Evolutionary conservation across 2,329 filamentous ascomycete genomes (phyloP).

Genomic region (Didymellaceae sp.): DNA sequence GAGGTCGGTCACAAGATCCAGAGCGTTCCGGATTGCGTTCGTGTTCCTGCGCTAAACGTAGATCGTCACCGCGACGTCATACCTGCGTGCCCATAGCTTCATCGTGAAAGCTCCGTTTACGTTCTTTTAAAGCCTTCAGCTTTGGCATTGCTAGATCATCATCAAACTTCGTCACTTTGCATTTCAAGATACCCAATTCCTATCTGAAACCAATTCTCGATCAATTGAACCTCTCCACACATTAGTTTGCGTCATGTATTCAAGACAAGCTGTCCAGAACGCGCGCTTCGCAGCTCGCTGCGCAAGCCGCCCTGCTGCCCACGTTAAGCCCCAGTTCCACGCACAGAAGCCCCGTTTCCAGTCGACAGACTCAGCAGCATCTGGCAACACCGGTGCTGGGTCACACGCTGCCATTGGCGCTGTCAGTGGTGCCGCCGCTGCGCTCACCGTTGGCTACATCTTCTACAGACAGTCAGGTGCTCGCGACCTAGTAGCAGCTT

Average conservation of each 20-base stretch:
- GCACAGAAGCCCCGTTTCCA: slow-evolving; percentile 42
- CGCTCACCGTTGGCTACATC: slow-evolving; percentile 56
- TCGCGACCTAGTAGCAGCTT: slow-evolving; percentile 56
- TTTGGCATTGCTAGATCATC: background rate
- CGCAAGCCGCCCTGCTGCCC: slow-evolving; percentile 35
- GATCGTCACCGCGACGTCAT: slow-evolving; percentile 15
- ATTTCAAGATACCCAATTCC: slow-evolving; percentile 1
- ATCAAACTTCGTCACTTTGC: slow-evolving; percentile 13
- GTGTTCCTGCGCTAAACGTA: slow-evolving; percentile 2
- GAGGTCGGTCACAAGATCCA: background rate
- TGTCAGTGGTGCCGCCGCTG: slow-evolving; percentile 57
- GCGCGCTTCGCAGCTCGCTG: slow-evolving; percentile 39
- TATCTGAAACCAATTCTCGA: background rate
- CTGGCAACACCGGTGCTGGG: slow-evolving; percentile 33
- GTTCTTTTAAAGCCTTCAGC: slow-evolving; percentile 9
- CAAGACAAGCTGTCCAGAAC: slow-evolving; percentile 43
- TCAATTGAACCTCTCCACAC: slow-evolving; percentile 16
- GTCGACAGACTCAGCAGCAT: slow-evolving; percentile 35
- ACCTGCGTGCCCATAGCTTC: background rate
- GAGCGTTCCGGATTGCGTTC: slow-evolving; percentile 1
- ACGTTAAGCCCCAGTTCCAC: slow-evolving; percentile 37
- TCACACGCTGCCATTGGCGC: slow-evolving; percentile 56
- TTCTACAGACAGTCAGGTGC: slow-evolving; percentile 63
- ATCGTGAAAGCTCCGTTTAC: background rate
- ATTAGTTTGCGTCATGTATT: slow-evolving; percentile 33